Base-by-base conservation (phyloP, 768 basidiomycete genomes). In the Tricholoma furcatifolium region DNA sequence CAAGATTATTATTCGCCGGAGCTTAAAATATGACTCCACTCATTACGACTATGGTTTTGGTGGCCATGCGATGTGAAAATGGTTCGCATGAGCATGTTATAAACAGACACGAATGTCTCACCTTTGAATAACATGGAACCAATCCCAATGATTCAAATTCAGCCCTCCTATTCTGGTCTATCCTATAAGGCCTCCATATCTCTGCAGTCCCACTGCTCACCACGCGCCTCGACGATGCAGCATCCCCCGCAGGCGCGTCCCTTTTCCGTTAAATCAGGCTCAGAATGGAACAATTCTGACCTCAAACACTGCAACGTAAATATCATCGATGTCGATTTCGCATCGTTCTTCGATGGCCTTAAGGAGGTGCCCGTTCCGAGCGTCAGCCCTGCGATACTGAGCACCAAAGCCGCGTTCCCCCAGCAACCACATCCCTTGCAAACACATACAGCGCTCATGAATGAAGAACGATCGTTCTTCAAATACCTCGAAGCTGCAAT, bases 401-500 rank as follows among this genome's bases (percentile, higher is more conserved):
- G 53, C 34, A 43, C 48, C 24, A 59, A 47, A 17, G 44, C 39
- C 31, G 30, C 48, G 6, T 46, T 27, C 21, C 44, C 50, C 11
- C 44, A 34, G 11, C 39, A 43, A 18, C 41, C 49, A 9, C 24
- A 50, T 14, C 27, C 43, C 10, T 34, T 46, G 15, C 38, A 44
- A 27, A 49, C 53, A 11, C 43, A 59, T 1, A 43, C 32, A 11
- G 53, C 48, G 9, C 61, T 59, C 30, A 55, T 51, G 12, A 53
- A 57, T n/a, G 47, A 49, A 17, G 58, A 62, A 21, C 54, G 54
- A 17, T 35, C 57, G 30, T 62, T 62, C 35, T 55, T 59, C 48
- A 47, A 47, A 8, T 40, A 55, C 12, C 58, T 62, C 18, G 53
- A 56, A 7, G 54, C 51, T 11, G 58, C 52, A 2, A 59, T 59